Evolutionary conservation across 2,329 filamentous ascomycete species (phyloP), one percentile per base, ranked within the genome.

Genomic region (Penicillium sp.): DNA sequence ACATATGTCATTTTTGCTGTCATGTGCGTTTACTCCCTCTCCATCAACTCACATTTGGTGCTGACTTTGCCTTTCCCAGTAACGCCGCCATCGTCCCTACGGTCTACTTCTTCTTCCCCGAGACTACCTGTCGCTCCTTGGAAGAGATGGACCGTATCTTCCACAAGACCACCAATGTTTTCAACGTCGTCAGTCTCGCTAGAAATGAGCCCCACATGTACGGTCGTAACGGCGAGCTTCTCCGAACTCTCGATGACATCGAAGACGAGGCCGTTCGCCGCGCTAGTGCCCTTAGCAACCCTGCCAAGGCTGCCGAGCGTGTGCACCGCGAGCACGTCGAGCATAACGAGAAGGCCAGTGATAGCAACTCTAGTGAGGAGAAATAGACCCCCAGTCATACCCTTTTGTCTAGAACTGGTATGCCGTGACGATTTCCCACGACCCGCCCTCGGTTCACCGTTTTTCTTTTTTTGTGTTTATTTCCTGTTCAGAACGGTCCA

Each of bases 61-160:
- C 59, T 63, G 43, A 57, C 33, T 16, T 26, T 18, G 23, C n/a
- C 16, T 18, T 36, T 13, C 16, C 43, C 55, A 76, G 74, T 56
- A 83, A 83, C 63, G 79, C 79, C 15, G 73, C 74, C 59, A 82
- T 82, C 62, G 73, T 83, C 16, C 81, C 81, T 0, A 74, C 78
- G 7, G 77, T 81, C 44, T 85, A 83, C 70, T 81, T 83, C 70
- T 83, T 84, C 74, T 84, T 82, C 65, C 82, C 82, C 0, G 82
- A 85, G 62, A 85, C 82, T 2, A 81, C 81, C 9, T 79, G 77
- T 57, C 79, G 81, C 7, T 82, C 77, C 13, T 75, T 88, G 29
- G 86, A 89, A 68, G 86, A 89, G 66, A 84, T 89, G 70, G 86
- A 89, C 63, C 77, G 82, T 52, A 85, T 89, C 59, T 86, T 87